Evolutionary conservation across 805 yeast genomes (phyloP).

Genomic region (Lipomyces starkeyi): DNA sequence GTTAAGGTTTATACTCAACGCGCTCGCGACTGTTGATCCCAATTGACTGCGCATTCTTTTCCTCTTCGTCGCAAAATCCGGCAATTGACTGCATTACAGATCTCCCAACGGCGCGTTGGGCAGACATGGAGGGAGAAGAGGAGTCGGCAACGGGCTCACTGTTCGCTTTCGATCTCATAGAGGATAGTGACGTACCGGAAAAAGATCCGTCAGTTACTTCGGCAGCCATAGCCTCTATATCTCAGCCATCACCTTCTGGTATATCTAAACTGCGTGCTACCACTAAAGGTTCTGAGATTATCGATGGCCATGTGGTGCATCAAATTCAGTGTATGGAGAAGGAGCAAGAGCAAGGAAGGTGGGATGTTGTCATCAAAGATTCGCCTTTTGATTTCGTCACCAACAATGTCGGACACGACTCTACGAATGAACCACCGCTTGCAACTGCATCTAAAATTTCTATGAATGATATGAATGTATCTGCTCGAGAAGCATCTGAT

Average conservation of each 20-base stretch:
- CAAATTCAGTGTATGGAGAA: neutral
- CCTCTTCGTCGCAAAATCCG: too few relatives aligned
- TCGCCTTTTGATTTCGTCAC: neutral
- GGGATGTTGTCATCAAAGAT: neutral
- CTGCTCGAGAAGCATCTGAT: neutral
- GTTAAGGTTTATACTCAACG: too few relatives aligned
- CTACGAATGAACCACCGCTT: neutral
- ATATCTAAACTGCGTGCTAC: neutral
- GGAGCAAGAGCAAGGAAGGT: neutral
- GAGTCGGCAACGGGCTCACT: neutral
- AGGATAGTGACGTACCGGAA: neutral
- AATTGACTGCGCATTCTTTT: too few relatives aligned
- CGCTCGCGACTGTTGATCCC: too few relatives aligned
- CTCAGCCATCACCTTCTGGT: neutral
- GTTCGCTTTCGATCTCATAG: neutral
- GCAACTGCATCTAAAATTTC: neutral
- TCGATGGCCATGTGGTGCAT: neutral
- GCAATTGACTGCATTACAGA: neutral
- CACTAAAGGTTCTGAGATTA: neutral
- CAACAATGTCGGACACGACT: neutral
- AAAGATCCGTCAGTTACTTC: neutral
- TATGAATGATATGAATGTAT: neutral
- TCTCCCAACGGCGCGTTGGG: neutral
- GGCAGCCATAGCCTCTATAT: neutral
- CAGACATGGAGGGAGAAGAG: neutral